phyloP scores from a whole-genome alignment of 1,284 basidiomycete genomes.

The Ceraceosorus guamensis region DNA sequence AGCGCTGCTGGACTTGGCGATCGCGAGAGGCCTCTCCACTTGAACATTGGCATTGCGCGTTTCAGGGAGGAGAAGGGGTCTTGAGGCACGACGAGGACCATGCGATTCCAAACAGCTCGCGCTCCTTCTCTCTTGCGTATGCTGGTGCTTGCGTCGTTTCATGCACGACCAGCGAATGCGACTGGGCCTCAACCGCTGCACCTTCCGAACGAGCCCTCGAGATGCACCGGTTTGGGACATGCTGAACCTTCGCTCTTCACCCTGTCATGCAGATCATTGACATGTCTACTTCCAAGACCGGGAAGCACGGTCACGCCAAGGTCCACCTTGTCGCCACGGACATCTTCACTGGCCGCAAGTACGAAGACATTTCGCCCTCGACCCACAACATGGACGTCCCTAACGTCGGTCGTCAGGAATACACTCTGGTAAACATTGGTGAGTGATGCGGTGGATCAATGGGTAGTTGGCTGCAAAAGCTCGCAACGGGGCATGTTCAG shows the following conservation, averaged over 20 bases:
- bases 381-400: constrained; percentile 99
- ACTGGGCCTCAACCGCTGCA: too few species aligned
- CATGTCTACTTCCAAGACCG: constrained; percentile 99
- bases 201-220: too few species aligned
- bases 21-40: not conserved
- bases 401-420: constrained; percentile 85
- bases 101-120: too few species aligned
- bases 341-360: constrained; percentile 51
- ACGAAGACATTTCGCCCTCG: constrained; percentile 94
- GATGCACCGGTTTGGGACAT: too few species aligned
- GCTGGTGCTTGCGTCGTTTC: too few species aligned
- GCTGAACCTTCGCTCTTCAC: too few species aligned
- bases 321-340: constrained; percentile 95
- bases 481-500: too few species aligned
- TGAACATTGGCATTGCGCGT: too few species aligned
- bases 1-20: not conserved
- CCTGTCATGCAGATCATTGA: constrained; percentile 41
- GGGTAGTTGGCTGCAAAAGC: not conserved
- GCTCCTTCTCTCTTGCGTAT: too few species aligned
- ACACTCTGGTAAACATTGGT: constrained; percentile 65
- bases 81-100: too few species aligned
- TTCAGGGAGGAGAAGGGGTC: too few species aligned
- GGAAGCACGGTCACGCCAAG: constrained; percentile 96
- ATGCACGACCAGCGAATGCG: too few species aligned
- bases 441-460: not conserved